Evolutionary conservation across 805 yeast species (phyloP).

Genomic region (Groenewaldozyma tartarivorans): DNA sequence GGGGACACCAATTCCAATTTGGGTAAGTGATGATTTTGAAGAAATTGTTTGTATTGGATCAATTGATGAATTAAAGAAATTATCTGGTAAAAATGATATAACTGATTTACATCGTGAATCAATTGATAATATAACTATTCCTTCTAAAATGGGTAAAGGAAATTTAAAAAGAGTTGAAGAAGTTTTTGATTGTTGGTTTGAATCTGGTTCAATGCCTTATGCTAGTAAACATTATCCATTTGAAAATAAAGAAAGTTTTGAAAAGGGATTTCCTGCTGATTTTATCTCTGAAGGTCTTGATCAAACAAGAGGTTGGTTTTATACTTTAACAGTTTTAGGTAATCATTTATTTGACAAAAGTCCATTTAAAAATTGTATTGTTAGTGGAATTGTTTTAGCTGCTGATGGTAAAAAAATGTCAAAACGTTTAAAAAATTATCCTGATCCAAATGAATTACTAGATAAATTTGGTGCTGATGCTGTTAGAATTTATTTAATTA

Average conservation of each 20-base stretch:
- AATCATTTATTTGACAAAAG: conserved; percentile 87
- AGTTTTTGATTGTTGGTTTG: conserved; percentile 99
- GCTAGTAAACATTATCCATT: conserved; percentile 97
- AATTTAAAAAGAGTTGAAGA: conserved; percentile 83
- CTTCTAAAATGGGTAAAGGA: conserved; percentile 86
- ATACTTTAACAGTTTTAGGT: conserved; percentile 91
- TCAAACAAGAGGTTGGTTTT: conserved; percentile 99
- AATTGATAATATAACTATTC: conserved; percentile 87
- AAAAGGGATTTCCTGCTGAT: conserved; percentile 83
- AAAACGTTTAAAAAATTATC: conserved; percentile 93
- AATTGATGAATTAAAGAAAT: conserved; percentile 70
- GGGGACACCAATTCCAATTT: conserved; percentile 99
- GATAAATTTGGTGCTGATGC: conserved; percentile 97
- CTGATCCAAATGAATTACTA: conserved; percentile 80
- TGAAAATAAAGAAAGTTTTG: conserved; percentile 66
- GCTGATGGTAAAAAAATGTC: conserved; percentile 99
- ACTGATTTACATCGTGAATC: conserved; percentile 87
- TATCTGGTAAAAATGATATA: conserved; percentile 73
- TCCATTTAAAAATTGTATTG: conserved; percentile 93
- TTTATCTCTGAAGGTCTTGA: conserved; percentile 98
- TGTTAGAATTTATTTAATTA: conserved; percentile 85
- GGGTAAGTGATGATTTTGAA: conserved; percentile 91
- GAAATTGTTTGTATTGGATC: conserved; percentile 94
- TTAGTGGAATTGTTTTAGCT: conserved; percentile 92
- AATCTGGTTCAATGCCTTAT: conserved; percentile 98